phyloP scores from a whole-genome alignment of 768 basidiomycete species.

The Suillus subalutaceus region DNA sequence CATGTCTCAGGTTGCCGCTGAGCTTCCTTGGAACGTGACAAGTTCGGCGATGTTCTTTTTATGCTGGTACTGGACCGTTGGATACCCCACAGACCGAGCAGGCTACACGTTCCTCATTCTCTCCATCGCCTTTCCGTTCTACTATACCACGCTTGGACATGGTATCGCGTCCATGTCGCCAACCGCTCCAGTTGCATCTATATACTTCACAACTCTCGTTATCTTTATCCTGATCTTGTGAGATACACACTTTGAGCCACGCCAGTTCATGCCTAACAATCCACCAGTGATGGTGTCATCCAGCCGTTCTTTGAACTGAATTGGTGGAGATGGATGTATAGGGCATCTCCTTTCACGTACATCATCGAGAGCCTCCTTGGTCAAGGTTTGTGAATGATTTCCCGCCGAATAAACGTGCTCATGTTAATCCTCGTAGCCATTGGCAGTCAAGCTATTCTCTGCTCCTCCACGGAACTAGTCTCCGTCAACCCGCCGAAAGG shows the following conservation, averaged over 20 bases:
- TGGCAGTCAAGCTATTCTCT: conserved; percentile 51
- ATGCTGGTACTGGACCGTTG: conserved; percentile 74
- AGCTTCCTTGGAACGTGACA: conserved; percentile 63
- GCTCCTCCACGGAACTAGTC: conserved; percentile 63
- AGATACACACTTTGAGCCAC: not conserved
- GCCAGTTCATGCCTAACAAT: not conserved
- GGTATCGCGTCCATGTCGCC: conserved; percentile 64
- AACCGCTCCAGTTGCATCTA: conserved; percentile 58
- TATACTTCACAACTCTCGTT: conserved; percentile 61
- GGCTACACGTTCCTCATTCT: conserved; percentile 61
- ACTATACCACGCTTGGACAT: conserved; percentile 64
- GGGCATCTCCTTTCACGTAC: conserved; percentile 55
- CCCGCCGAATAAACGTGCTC: not conserved
- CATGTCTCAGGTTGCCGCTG: conserved; percentile 55
- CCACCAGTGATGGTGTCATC: conserved; percentile 53
- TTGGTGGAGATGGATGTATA: conserved; percentile 78
- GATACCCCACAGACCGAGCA: conserved; percentile 52
- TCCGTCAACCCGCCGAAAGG: conserved; percentile 50
- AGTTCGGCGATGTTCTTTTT: conserved; percentile 62
- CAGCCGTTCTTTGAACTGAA: conserved; percentile 66
- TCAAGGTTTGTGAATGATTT: conserved; percentile 41
- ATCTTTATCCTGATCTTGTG: conserved; percentile 63
- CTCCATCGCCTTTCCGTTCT: conserved; percentile 56
- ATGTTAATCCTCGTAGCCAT: conserved; percentile 43
- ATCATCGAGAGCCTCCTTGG: conserved; percentile 51